A percentile compares a stretch with the other conserved stretches of the same genome.
These are phyloP conservation scores for Xylariales sp. DNA, from an alignment of 2,329 filamentous ascomycete genomes.

Conservation along the genomic window DNA sequence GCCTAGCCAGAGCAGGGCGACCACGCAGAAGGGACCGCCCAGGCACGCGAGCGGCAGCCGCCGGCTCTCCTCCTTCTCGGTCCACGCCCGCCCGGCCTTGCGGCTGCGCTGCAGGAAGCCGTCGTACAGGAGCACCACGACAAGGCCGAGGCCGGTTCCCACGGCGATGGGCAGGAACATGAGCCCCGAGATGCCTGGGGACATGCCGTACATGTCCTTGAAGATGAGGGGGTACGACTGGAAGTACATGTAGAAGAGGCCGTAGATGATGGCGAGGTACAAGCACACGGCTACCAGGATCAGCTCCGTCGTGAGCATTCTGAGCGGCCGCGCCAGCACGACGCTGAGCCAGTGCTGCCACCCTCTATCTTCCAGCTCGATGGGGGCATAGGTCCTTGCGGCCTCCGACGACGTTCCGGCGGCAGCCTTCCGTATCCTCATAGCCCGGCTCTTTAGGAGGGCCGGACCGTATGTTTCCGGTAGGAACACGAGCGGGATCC, in stretches of 20 bases:
- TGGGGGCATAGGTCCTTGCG: background rate
- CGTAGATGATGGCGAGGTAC: constrained; percentile 41
- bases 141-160: background rate
- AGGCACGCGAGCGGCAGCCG: constrained; percentile 11
- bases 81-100: constrained; percentile 6
- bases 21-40: constrained; percentile 9
- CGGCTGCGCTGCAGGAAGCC: background rate
- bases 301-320: constrained; percentile 31
- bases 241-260: constrained; percentile 56
- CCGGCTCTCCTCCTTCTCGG: constrained; percentile 9
- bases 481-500: constrained; percentile 43
- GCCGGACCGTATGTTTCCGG: constrained; percentile 32
- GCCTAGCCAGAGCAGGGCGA: constrained; percentile 12
- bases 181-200: constrained; percentile 41
- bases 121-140: constrained; percentile 2
- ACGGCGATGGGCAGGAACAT: constrained; percentile 9
- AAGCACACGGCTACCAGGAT: constrained; percentile 29
- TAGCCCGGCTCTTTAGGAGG: constrained; percentile 10
- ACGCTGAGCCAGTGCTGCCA: background rate
- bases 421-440: background rate
- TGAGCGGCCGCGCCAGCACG: constrained; percentile 2
- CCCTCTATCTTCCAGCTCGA: constrained; percentile 1
- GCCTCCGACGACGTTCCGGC: background rate
- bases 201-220: constrained; percentile 17
- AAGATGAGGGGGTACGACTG: constrained; percentile 58